Evolutionary conservation across 192 early-diverging fungal species (phyloP).

Genomic region (Lunasporangiospora selenospora): DNA sequence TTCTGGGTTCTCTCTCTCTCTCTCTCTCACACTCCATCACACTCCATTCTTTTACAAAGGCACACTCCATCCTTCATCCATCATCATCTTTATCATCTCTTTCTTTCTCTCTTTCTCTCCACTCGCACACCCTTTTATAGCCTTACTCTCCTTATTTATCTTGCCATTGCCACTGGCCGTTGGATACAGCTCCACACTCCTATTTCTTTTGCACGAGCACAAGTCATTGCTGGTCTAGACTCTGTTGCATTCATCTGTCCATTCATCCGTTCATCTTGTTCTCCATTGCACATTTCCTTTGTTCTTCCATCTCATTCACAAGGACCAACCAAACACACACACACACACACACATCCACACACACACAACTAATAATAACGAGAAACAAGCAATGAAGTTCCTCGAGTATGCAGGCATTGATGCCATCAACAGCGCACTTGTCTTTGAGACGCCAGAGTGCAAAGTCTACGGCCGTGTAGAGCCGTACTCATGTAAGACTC

Average conservation of each 20-base stretch:
- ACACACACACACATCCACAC: not conserved
- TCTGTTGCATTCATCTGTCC: too few relatives aligned
- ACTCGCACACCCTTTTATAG: not conserved
- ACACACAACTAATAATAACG: too few relatives aligned
- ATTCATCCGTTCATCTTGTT: not conserved
- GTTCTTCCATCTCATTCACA: not conserved
- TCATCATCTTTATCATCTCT: not conserved
- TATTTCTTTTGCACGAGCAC: not conserved
- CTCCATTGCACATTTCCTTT: not conserved
- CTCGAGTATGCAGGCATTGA: conserved; percentile 84
- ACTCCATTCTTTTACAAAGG: too few relatives aligned
- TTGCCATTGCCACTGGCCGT: not conserved
- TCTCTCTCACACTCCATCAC: not conserved
- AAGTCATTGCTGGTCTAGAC: too few relatives aligned
- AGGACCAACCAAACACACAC: not conserved
- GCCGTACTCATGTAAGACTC: conserved; percentile 89
- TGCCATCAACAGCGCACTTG: conserved; percentile 83
- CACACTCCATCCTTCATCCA: too few relatives aligned
- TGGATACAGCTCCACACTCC: not conserved
- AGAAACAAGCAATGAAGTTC: too few relatives aligned
- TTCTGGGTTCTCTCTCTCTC: not conserved
- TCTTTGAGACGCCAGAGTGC: conserved; percentile 87
- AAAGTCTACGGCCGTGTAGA: conserved; percentile 86
- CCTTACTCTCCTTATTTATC: not conserved
- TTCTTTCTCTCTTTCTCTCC: not conserved